Evolutionary conservation across 2,329 filamentous ascomycete genomes (phyloP).

Genomic region (Harringtonia lauricola): DNA sequence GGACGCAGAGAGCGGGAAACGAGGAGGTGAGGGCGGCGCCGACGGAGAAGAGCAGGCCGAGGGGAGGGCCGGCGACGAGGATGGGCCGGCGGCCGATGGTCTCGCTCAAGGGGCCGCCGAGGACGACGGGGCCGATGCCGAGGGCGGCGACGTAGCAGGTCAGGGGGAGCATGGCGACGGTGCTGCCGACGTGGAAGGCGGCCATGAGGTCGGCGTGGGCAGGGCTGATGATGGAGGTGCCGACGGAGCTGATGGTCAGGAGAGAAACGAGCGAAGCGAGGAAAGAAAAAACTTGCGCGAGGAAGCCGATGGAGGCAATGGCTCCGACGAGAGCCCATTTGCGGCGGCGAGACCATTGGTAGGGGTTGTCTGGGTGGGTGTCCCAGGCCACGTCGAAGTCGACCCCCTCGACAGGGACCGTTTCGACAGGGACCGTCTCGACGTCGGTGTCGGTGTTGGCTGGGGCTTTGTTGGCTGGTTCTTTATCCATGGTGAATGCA

Average conservation of each 20-base stretch:
- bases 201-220: conserved; percentile 32
- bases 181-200: conserved; percentile 43
- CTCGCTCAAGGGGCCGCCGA: conserved; percentile 49
- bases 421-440: too few relatives aligned
- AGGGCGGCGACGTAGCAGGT: conserved; percentile 51
- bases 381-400: conserved; percentile 26
- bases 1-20: conserved; percentile 38
- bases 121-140: conserved; percentile 44
- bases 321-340: conserved; percentile 28
- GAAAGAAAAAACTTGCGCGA: conserved; percentile 22
- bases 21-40: conserved; percentile 36
- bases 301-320: conserved; percentile 26
- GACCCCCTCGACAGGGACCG: too few relatives aligned
- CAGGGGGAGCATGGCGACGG: conserved; percentile 45
- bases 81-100: conserved; percentile 42
- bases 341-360: conserved; percentile 35
- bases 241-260: conserved; percentile 33
- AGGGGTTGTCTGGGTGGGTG: conserved; percentile 32
- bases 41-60: conserved; percentile 43
- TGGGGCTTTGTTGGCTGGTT: too few relatives aligned
- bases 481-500: too few relatives aligned
- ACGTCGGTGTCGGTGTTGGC: too few relatives aligned
- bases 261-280: not conserved
- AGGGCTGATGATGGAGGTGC: conserved; percentile 42
- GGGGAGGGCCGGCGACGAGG: conserved; percentile 32